Conservation (phyloP, 345 rosid genomes). For the Boechera stricta region DNA sequence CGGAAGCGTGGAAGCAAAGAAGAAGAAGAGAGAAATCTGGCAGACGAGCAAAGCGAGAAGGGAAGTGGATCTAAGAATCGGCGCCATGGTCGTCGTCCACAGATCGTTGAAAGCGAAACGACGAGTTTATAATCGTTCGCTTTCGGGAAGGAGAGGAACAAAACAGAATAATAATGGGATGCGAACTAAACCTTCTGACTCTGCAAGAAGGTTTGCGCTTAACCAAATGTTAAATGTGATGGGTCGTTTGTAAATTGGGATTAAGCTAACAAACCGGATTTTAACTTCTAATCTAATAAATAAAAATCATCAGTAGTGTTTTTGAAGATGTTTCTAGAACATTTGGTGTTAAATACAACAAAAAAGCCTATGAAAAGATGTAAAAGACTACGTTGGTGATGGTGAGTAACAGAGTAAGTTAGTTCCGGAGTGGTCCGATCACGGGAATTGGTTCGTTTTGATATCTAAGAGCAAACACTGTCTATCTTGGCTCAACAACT, state of each 20-base stretch:
- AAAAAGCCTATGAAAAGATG: too few relatives aligned
- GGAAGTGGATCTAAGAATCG: constrained; percentile 51
- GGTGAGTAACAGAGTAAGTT: too few relatives aligned
- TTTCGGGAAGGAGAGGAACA: not conserved
- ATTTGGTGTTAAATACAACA: too few relatives aligned
- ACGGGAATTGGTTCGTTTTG: too few relatives aligned
- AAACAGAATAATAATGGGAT: not conserved
- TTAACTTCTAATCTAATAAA: too few relatives aligned
- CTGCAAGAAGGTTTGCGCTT: not conserved
- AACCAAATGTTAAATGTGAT: not conserved
- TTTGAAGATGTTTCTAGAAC: too few relatives aligned
- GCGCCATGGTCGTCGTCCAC: constrained; percentile 51
- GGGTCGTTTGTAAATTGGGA: too few relatives aligned
- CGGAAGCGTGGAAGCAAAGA: constrained; percentile 49
- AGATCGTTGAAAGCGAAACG: constrained; percentile 19
- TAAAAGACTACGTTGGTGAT: too few relatives aligned
- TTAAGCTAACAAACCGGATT: too few relatives aligned
- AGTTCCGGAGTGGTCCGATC: too few relatives aligned
- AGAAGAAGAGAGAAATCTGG: constrained; percentile 42
- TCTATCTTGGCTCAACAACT: not conserved
- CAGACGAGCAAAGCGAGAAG: constrained; percentile 38
- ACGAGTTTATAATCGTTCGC: constrained; percentile 27
- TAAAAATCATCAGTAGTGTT: too few relatives aligned
- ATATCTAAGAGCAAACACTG: too few relatives aligned
- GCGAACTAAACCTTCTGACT: not conserved